Base-by-base conservation (phyloP, 2,329 filamentous ascomycete genomes). In the Aschersonia sp. region DNA sequence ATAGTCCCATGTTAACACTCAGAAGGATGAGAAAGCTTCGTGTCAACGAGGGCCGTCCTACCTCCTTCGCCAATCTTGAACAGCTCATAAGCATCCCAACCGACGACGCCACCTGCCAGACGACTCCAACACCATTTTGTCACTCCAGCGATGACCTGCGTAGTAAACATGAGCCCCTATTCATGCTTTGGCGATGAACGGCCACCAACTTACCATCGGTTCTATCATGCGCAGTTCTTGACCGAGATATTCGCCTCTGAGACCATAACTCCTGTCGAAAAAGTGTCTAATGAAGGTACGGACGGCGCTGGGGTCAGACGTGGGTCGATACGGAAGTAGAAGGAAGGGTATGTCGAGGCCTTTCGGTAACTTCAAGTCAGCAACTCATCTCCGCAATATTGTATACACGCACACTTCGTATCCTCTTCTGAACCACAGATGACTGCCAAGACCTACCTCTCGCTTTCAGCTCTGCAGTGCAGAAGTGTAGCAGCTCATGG, bases 91-190 rank as follows among this genome's bases (percentile, higher is more conserved):
- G 88, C 88, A 59, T 96, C 89, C 92, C 92, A 97, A 50, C 88
- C 89, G 38, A 98, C 89, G 10, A 98, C 82, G 59, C 92, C 92
- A 50, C 89, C 88, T 42, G 84, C 80, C 46, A 98, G 72, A 67
- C 92, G 80, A 63, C 87, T 89, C 92, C 92, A 98, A 65, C 91
- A 97, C 92, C 92, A 98, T 71, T 97, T 98, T 54, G 92, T 74
- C 42, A 96, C 89, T 58, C 89, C 92, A 54, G 89, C 89, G 47
- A 98, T 77, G 49, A 94, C 89, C 88, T 95, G 40, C 29, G 5
- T 4, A 7, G 38, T 2, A 43, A 28, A 9, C n/a, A n/a, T 50
- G 28, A 49, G 47, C 29, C 38, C 9, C 20, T n/a, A 45, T n/a
- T 9, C 9, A 35, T 38, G 7, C 45, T 7, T 35, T 40, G 30